phyloP scores from a whole-genome alignment of 179 eudicot species.

The Vitellaria paradoxa region DNA sequence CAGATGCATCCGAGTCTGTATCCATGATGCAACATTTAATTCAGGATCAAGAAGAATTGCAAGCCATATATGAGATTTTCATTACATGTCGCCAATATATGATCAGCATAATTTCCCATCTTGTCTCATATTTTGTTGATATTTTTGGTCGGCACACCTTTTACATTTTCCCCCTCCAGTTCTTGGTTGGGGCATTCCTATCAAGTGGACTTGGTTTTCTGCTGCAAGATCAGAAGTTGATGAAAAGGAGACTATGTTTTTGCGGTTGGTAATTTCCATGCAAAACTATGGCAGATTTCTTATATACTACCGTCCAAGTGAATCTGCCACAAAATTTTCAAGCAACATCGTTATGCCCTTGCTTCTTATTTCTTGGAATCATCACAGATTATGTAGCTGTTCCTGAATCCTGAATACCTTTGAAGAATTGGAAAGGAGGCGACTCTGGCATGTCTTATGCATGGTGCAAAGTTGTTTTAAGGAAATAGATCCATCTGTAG shows the following conservation, averaged over 20 bases:
- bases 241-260: not conserved
- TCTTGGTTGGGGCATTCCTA: not conserved
- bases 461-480: no score
- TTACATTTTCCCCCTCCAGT: not conserved
- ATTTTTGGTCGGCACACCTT: not conserved
- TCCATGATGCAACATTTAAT: not conserved
- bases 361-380: no score
- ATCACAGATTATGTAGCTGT: no score
- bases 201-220: not conserved
- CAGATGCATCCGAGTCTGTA: not conserved
- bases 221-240: not conserved
- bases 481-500: no score
- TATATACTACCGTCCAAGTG: no score
- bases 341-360: no score
- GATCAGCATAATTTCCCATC: not conserved
- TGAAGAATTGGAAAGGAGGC: not conserved
- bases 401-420: not conserved
- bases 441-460: not conserved
- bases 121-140: not conserved
- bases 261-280: not conserved
- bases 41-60: not conserved
- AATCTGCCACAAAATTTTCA: not conserved
- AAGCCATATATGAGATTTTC: not conserved
- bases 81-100: not conserved
- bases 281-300: not conserved